A percentile compares a stretch with the other conserved stretches of the same genome.
phyloP scores from a whole-genome alignment of 192 early-diverging fungal genomes.

The Coemansia sp. region DNA sequence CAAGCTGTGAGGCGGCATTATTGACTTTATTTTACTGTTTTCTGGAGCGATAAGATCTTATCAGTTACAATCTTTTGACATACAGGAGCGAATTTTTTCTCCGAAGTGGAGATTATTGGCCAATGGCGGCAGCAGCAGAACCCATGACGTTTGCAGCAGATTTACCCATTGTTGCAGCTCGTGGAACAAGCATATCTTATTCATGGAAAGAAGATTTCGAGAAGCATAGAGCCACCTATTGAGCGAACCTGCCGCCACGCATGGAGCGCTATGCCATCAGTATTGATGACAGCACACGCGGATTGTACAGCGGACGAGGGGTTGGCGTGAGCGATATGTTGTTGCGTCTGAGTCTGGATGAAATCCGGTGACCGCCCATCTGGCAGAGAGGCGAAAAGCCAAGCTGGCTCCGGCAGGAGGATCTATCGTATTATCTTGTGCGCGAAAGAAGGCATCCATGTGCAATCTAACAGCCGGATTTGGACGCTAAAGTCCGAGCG shows the following conservation, averaged over 20 bases:
- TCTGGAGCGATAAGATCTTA: background rate
- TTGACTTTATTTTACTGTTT: background rate
- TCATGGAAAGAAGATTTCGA: background rate
- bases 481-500: background rate
- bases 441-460: background rate
- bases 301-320: background rate
- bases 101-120: slow-evolving; percentile 11
- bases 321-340: background rate
- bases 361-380: background rate
- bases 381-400: background rate
- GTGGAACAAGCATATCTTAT: background rate
- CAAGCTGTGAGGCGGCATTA: slow-evolving; percentile 5
- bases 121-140: background rate
- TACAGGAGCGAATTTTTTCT: background rate
- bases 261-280: background rate
- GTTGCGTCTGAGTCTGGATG: background rate
- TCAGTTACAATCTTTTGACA: slow-evolving; percentile 4
- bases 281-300: slow-evolving; percentile 1
- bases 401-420: background rate
- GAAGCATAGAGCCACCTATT: background rate
- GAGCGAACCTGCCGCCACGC: background rate
- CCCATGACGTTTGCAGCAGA: background rate
- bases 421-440: background rate
- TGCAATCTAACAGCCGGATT: background rate
- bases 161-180: background rate